Conservation (phyloP, 78 protist species). For the Isochrysis galbana region DNA sequence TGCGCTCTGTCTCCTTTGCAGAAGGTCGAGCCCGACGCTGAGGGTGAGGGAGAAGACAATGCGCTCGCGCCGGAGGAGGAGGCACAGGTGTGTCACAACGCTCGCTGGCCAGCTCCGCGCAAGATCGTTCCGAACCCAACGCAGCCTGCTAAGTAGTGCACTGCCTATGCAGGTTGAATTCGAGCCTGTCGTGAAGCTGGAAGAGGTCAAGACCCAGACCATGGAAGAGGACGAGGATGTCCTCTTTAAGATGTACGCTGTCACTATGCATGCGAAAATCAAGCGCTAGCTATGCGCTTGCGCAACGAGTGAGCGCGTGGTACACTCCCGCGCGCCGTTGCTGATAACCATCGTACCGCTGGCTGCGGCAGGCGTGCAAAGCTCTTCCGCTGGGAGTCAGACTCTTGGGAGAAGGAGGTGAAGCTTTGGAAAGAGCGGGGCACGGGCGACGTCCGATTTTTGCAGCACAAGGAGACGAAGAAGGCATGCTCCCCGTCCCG, state of each 20-base stretch:
- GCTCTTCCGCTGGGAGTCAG: constrained; percentile 65
- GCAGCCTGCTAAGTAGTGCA: background rate
- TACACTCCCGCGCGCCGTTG: background rate
- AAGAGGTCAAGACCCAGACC: background rate
- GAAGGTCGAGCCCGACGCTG: too few species aligned
- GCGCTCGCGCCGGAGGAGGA: constrained; percentile 7
- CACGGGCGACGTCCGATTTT: constrained; percentile 78
- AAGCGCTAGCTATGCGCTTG: background rate
- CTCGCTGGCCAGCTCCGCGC: background rate
- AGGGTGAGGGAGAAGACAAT: background rate
- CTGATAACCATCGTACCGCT: background rate
- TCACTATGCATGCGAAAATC: background rate
- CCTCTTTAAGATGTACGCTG: background rate
- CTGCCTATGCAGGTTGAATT: background rate
- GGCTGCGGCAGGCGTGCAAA: constrained; percentile 76
- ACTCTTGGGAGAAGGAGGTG: constrained; percentile 32
- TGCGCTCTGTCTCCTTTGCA: too few species aligned
- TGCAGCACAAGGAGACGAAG: constrained; percentile 68
- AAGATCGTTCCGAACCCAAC: too few species aligned
- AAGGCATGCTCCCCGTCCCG: background rate
- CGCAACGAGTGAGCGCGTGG: background rate
- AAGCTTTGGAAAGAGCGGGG: constrained; percentile 93
- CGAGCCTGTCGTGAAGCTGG: constrained; percentile 4
- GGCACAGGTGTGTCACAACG: background rate
- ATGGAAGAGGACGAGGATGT: constrained; percentile 37